Conservation (phyloP, 805 yeast genomes). For the Yamadazyma paraphyllophila region DNA sequence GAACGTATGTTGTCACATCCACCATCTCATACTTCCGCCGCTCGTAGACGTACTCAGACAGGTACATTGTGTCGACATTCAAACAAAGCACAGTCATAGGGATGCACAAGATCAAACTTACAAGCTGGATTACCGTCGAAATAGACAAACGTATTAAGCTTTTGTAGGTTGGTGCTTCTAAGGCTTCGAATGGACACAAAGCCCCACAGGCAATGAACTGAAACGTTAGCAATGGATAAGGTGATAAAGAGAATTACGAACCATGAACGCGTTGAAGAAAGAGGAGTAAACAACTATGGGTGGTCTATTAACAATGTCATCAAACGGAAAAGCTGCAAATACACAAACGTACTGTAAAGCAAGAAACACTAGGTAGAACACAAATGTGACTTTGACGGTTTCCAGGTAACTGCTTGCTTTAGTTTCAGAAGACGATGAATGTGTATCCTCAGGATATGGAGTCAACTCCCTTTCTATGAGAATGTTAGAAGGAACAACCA, state of each 20-base stretch:
- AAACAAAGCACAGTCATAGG: conserved; percentile 20
- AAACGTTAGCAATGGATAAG: not conserved
- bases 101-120: conserved; percentile 19
- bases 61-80: conserved; percentile 23
- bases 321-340: conserved; percentile 34
- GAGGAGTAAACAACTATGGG: conserved; percentile 20
- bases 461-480: no score
- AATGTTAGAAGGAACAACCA: no score
- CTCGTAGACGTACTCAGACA: conserved; percentile 19
- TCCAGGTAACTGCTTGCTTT: not conserved
- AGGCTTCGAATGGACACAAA: conserved; percentile 22
- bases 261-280: conserved; percentile 22
- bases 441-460: not conserved
- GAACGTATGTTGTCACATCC: conserved; percentile 30
- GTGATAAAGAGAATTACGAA: conserved; percentile 11
- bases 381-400: conserved; percentile 3
- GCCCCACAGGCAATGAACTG: conserved; percentile 12
- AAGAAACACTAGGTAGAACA: conserved; percentile 21
- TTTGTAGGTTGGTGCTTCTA: conserved; percentile 4
- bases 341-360: conserved; percentile 28
- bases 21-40: conserved; percentile 14
- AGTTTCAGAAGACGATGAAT: not conserved
- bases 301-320: conserved; percentile 33
- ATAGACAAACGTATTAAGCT: conserved; percentile 1
- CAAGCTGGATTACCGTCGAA: conserved; percentile 19